A percentile compares a stretch with the other conserved stretches of the same genome.
phyloP scores from a whole-genome alignment of 345 rosid genomes.

The Hibiscus tridactylites region DNA sequence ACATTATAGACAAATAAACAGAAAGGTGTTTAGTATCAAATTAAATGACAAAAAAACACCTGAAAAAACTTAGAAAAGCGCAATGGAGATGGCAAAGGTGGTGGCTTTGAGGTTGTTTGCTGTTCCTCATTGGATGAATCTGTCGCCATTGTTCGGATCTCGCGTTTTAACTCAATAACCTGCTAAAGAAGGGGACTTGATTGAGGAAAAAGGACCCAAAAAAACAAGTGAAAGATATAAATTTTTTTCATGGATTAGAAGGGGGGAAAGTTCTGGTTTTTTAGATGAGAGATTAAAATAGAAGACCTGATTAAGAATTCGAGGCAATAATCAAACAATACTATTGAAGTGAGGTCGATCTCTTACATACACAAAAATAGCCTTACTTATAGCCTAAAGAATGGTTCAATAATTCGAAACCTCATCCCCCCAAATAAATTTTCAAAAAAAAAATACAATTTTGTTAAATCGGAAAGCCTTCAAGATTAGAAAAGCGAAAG shows the following conservation, averaged over 20 bases:
- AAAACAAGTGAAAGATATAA: background rate
- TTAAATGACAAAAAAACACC: constrained; percentile 25
- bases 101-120: constrained; percentile 52
- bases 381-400: constrained; percentile 34
- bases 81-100: constrained; percentile 84
- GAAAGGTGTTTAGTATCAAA: background rate
- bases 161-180: constrained; percentile 1
- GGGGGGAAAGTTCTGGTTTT: background rate
- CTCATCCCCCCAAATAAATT: constrained; percentile 20
- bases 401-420: constrained; percentile 16
- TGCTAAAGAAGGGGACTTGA: background rate
- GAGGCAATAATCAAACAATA: background rate
- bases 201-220: background rate
- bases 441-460: background rate
- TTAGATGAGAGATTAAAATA: background rate
- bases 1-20: no score
- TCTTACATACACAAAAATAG: constrained; percentile 17
- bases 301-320: constrained; percentile 7
- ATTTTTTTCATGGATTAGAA: background rate
- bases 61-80: constrained; percentile 81
- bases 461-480: constrained; percentile 22
- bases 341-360: constrained; percentile 7
- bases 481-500: constrained; percentile 32
- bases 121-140: constrained; percentile 41
- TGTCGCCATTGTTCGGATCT: constrained; percentile 48